Percentiles rank a stretch among this genome's conserved stretches.
Conservation (phyloP, 371 early-diverging fungal genomes). For the Mucor irregularis region DNA sequence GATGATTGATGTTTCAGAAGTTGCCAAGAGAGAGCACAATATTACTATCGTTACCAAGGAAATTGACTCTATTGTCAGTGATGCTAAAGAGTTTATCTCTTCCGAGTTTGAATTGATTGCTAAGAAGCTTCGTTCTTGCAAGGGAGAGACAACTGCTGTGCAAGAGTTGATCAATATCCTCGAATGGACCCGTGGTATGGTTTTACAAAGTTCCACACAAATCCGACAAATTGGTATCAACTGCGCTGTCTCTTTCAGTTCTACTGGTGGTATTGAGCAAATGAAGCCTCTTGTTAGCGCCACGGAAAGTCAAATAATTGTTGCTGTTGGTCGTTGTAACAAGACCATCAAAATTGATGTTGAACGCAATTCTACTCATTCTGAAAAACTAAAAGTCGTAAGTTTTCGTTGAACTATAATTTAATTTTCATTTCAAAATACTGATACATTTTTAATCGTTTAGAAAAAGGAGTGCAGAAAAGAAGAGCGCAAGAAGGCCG, state of each 20-base stretch:
- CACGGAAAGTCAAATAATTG: conserved; percentile 20
- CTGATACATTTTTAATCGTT: not conserved
- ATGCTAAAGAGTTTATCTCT: conserved; percentile 15
- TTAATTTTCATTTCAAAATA: no score
- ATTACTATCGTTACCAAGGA: conserved; percentile 12
- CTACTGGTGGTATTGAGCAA: conserved; percentile 25
- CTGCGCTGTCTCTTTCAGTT: conserved; percentile 21
- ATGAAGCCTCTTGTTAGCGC: conserved; percentile 27
- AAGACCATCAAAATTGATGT: conserved; percentile 23
- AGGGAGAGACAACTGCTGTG: conserved; percentile 8
- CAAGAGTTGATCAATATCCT: conserved; percentile 19
- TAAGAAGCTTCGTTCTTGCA: conserved; percentile 12
- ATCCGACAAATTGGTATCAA: conserved; percentile 27
- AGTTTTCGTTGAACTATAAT: conserved; percentile 11
- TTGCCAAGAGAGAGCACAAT: conserved; percentile 18
- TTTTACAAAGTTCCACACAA: conserved; percentile 25
- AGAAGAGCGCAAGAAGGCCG: conserved; percentile 14
- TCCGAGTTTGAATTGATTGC: conserved; percentile 19
- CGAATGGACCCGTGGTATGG: conserved; percentile 34
- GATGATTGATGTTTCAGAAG: conserved; percentile 20
- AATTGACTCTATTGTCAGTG: conserved; percentile 7
- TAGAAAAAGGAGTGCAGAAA: conserved; percentile 21
- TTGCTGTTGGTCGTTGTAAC: conserved; percentile 23
- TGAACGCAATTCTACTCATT: conserved; percentile 15
- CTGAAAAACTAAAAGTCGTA: conserved; percentile 20